Evolutionary conservation across 2,329 filamentous ascomycete species (phyloP).

Genomic region (Sporothrix schenckii): DNA sequence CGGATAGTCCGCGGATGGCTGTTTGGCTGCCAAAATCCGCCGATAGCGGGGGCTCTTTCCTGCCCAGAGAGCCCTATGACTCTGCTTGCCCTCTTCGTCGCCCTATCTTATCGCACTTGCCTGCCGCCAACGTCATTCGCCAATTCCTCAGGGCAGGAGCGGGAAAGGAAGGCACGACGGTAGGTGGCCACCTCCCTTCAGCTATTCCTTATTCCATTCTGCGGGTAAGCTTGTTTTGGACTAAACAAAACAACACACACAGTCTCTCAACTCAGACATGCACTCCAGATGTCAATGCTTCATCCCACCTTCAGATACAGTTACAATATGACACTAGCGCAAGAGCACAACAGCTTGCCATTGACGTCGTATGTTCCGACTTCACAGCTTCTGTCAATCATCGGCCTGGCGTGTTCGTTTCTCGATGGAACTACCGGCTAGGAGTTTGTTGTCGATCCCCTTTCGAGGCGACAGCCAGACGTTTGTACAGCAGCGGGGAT

Average conservation of each 20-base stretch:
- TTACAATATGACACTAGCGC: neutral
- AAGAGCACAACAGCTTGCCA: too few relatives aligned
- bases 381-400: neutral
- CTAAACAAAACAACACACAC: neutral
- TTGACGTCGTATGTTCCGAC: neutral
- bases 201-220: too few relatives aligned
- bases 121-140: neutral
- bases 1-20: constrained; percentile 3
- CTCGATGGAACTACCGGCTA: neutral
- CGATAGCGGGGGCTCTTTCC: constrained; percentile 32
- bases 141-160: constrained; percentile 6
- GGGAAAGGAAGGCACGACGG: neutral
- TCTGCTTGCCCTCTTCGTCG: constrained; percentile 15
- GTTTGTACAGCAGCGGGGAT: too few relatives aligned
- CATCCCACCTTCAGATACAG: neutral
- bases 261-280: neutral
- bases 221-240: neutral
- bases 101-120: constrained; percentile 22
- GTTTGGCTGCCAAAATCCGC: constrained; percentile 18
- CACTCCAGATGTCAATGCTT: neutral
- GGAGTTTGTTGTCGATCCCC: too few relatives aligned
- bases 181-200: too few relatives aligned
- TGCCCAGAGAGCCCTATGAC: neutral
- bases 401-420: neutral
- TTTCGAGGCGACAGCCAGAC: too few relatives aligned